phyloP scores from a whole-genome alignment of 768 basidiomycete genomes.

The Kockovaella imperatae region DNA sequence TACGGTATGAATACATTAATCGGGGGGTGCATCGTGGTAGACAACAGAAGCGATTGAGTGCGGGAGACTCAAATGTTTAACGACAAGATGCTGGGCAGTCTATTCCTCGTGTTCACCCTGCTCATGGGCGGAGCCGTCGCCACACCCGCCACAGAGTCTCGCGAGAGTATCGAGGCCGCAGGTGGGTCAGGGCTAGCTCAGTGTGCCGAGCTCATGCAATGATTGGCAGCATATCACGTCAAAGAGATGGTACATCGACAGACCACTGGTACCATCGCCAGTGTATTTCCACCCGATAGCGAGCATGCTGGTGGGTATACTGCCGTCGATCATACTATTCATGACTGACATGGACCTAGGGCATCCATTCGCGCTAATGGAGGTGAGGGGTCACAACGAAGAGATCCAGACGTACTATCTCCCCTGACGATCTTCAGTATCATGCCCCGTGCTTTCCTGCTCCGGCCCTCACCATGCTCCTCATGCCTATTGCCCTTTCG shows the following conservation, averaged over 20 bases:
- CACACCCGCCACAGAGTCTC: too few relatives aligned
- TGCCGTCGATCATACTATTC: not conserved
- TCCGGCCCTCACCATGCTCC: slow-evolving; percentile 34
- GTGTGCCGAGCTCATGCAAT: too few relatives aligned
- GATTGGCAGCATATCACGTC: slow-evolving; percentile 21
- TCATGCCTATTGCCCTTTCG: slow-evolving; percentile 38
- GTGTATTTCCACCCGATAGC: slow-evolving; percentile 22
- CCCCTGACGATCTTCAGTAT: slow-evolving; percentile 14
- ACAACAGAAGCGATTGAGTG: too few relatives aligned
- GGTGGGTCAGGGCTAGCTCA: too few relatives aligned
- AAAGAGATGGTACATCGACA: slow-evolving; percentile 22
- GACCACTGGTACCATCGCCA: slow-evolving; percentile 37
- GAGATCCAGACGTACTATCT: not conserved
- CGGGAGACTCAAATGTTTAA: too few relatives aligned
- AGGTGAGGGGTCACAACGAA: slow-evolving; percentile 17
- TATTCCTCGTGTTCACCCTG: too few relatives aligned
- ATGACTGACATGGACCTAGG: slow-evolving; percentile 8
- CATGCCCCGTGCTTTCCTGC: slow-evolving; percentile 40
- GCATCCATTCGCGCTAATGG: slow-evolving; percentile 39
- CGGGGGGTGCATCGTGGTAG: too few relatives aligned
- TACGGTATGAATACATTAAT: too few relatives aligned
- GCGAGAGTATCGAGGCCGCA: too few relatives aligned
- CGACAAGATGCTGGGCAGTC: too few relatives aligned
- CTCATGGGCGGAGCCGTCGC: too few relatives aligned
- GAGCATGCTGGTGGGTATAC: slow-evolving; percentile 19